phyloP scores from a whole-genome alignment of 129 eudicot species.

The Pittosporum tobira region DNA sequence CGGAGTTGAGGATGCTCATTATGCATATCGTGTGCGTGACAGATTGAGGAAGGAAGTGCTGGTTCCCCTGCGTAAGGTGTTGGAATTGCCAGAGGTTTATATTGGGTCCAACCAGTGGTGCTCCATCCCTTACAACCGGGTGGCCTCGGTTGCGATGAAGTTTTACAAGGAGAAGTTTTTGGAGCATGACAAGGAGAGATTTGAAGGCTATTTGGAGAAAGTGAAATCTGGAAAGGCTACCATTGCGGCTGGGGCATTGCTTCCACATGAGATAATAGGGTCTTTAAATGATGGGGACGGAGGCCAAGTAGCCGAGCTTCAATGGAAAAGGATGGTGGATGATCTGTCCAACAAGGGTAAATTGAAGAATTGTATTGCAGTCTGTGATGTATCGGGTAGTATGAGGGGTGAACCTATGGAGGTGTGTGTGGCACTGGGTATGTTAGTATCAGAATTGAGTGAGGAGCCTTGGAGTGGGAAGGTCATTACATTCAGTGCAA shows the following conservation, averaged over 20 bases:
- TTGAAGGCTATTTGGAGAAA: constrained; percentile 3
- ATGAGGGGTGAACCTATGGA: not conserved
- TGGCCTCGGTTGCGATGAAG: constrained; percentile 21
- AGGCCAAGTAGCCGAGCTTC: constrained; percentile 9
- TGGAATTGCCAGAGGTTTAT: constrained; percentile 17
- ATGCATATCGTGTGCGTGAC: constrained; percentile 17
- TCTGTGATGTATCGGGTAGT: constrained; percentile 2
- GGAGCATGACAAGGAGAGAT: constrained; percentile 13
- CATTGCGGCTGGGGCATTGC: constrained; percentile 8
- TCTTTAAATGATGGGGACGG: constrained; percentile 7
- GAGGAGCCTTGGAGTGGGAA: constrained; percentile 4
- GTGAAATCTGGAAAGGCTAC: constrained; percentile 5
- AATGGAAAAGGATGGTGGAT: constrained; percentile 3
- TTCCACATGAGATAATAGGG: constrained; percentile 7
- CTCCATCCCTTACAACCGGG: constrained; percentile 13
- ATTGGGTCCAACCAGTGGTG: constrained; percentile 9
- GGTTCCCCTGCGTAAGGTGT: constrained; percentile 14
- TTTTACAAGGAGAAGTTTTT: constrained; percentile 9
- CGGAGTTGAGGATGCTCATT: constrained; percentile 20
- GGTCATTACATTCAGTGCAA: not conserved
- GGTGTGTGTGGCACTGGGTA: too few relatives aligned
- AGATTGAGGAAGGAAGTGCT: constrained; percentile 19
- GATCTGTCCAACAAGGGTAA: constrained; percentile 5
- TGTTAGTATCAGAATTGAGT: too few relatives aligned
- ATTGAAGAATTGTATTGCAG: constrained; percentile 8